phyloP scores from a whole-genome alignment of 1,139 yeast species.

The Ogataea hybrid region DNA sequence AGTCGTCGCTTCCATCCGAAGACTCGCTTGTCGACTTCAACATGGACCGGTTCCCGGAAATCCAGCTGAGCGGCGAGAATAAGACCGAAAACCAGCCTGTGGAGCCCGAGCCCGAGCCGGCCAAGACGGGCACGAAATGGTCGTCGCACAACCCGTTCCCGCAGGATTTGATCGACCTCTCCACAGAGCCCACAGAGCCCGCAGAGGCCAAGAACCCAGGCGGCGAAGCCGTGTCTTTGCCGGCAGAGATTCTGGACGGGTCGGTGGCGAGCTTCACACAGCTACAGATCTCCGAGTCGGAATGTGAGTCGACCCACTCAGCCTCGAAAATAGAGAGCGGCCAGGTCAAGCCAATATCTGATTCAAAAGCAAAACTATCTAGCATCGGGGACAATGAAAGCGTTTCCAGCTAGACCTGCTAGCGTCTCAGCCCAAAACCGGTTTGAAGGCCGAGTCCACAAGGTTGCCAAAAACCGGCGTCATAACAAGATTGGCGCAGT shows the following conservation, averaged over 20 bases:
- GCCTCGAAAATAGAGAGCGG: neutral
- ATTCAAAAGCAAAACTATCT: neutral
- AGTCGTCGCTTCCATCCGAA: constrained; percentile 5
- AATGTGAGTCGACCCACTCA: neutral
- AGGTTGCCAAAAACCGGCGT: constrained; percentile 11
- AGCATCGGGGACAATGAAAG: neutral
- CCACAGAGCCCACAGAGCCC: neutral
- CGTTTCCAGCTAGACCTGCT: constrained; percentile 4
- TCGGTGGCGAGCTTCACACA: constrained; percentile 4
- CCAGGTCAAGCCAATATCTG: neutral
- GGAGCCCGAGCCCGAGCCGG: neutral
- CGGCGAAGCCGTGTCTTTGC: too few relatives aligned
- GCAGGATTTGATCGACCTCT: constrained; percentile 2
- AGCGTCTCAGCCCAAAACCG: constrained; percentile 1
- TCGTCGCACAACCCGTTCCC: constrained; percentile 31
- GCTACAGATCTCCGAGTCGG: constrained; percentile 2
- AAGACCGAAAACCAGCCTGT: constrained; percentile 1
- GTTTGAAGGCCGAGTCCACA: neutral
- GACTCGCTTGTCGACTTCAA: constrained; percentile 10
- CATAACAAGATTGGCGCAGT: constrained; percentile 14
- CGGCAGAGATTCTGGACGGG: neutral
- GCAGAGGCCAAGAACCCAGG: neutral
- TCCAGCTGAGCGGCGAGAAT: neutral
- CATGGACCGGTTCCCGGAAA: constrained; percentile 10
- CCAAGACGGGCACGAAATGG: constrained; percentile 15